These are phyloP conservation scores for Coccinonectria pachysandricola DNA, from an alignment of 2,329 filamentous ascomycete genomes.

Conservation along the genomic window DNA sequence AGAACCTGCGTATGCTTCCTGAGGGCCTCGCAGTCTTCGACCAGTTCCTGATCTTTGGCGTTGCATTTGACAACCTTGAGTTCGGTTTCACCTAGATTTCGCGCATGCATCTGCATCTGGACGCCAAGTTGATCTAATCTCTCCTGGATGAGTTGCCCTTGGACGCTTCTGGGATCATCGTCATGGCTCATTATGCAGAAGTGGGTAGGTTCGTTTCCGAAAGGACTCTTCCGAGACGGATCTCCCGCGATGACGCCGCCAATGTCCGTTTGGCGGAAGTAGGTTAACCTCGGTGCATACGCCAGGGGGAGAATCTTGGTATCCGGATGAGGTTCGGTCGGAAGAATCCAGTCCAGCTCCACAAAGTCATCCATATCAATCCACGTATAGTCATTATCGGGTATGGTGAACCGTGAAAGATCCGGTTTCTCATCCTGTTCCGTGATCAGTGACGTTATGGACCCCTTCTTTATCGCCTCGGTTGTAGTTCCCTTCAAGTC, in stretches of 20 bases:
- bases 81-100: constrained; percentile 66
- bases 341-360: constrained; percentile 91
- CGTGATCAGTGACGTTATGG: constrained; percentile 38
- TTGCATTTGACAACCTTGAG: constrained; percentile 48
- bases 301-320: constrained; percentile 90
- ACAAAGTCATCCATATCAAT: constrained; percentile 99
- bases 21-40: constrained; percentile 51
- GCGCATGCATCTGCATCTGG: constrained; percentile 67
- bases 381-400: constrained; percentile 91
- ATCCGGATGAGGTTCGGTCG: constrained; percentile 79
- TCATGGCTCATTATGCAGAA: constrained; percentile 89
- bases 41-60: constrained; percentile 37
- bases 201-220: constrained; percentile 88
- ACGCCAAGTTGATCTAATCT: constrained; percentile 68
- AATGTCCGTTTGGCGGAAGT: constrained; percentile 95
- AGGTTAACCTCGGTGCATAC: constrained; percentile 89
- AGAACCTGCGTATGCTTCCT: constrained; percentile 45
- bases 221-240: constrained; percentile 72
- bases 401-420: constrained; percentile 85
- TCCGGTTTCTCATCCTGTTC: constrained; percentile 53
- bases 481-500: constrained; percentile 72
- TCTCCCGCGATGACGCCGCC: constrained; percentile 70
- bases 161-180: constrained; percentile 80
- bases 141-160: constrained; percentile 73
- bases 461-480: constrained; percentile 60